Evolutionary conservation across 805 yeast genomes (phyloP).

Genomic region (Monosporozyma yasuniensis): DNA sequence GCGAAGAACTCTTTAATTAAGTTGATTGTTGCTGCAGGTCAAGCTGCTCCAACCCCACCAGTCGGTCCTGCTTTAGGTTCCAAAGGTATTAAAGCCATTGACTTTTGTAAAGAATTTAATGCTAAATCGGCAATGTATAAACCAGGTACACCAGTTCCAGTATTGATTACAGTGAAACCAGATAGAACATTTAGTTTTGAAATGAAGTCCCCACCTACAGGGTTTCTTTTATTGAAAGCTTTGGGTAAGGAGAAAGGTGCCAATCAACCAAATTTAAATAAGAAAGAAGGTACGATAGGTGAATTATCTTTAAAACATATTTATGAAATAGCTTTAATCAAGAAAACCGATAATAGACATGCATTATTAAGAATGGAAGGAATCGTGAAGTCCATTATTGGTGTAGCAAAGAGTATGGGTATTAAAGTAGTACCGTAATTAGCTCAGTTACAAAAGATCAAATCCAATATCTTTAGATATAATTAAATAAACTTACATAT

Average conservation of each 20-base stretch:
- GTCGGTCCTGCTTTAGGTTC: slow-evolving; percentile 99
- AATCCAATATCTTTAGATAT: not conserved
- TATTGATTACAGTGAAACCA: slow-evolving; percentile 75
- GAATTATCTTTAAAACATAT: slow-evolving; percentile 72
- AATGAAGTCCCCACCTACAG: slow-evolving; percentile 84
- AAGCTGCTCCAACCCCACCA: slow-evolving; percentile 98
- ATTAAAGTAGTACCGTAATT: slow-evolving; percentile 61
- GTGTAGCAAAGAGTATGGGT: slow-evolving; percentile 87
- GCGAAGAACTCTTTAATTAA: slow-evolving; percentile 67
- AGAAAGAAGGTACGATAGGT: slow-evolving; percentile 41
- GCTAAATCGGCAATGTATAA: slow-evolving; percentile 85
- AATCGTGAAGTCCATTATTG: slow-evolving; percentile 72
- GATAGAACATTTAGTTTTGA: slow-evolving; percentile 84
- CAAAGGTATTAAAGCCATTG: slow-evolving; percentile 97
- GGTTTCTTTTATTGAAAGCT: slow-evolving; percentile 75
- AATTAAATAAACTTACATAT: not conserved
- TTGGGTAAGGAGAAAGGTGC: slow-evolving; percentile 67
- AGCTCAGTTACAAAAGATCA: not conserved
- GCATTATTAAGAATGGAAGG: slow-evolving; percentile 59
- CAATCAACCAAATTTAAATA: slow-evolving; percentile 36
- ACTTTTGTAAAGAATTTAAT: slow-evolving; percentile 95
- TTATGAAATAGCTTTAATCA: slow-evolving; percentile 90
- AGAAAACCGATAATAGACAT: slow-evolving; percentile 78
- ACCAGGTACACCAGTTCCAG: slow-evolving; percentile 88
- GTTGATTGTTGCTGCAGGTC: slow-evolving; percentile 91